Evolutionary conservation across 495 filamentous ascomycete genomes (phyloP), one percentile per base, ranked within the genome.

Genomic region (Neurospora cerealis): DNA sequence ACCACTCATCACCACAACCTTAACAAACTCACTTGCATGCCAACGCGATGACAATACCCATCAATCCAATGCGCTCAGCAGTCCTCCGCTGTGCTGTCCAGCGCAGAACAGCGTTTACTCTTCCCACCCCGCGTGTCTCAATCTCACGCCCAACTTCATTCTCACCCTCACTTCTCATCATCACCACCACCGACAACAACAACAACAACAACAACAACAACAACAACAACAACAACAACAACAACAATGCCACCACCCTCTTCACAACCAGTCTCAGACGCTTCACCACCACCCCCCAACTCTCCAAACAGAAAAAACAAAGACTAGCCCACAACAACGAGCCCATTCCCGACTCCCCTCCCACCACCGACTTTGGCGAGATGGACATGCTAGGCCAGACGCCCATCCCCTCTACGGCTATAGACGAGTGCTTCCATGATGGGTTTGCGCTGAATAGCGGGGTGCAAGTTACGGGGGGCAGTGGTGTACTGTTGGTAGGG

Each of bases 391-490:
- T 98, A 9, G 90, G 88, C n/a, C 88, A 88, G 74, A 87, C 91
- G 9, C 91, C 94, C 0, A 83, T 88, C 5, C 96, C 96, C 0
- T 86, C 93, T 0, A 97, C 95, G 0, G 87, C 89, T 0, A 88
- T 99, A n/a, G 94, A 97, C 74, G 88, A 91, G 42, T 94, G 91
- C 78, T 86, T 90, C 32, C 80, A 84, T 69, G 89, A 94, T 74
- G 95, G 95, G 6, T 98, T 98, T 80, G 86, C 89, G 70, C 83
- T 98, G 32, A 90, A 93, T 81, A 97, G 89, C 74, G 93, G 94
- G 2, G 81, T 91, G 2, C 88, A 86, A 77, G 85, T 97, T 19
- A 80, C 80, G 3, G 87, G 86, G 24, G 89, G 92, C 8, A 87
- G 87, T 38, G 93, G 91, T 1, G 84, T 93, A 32, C 77, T 99